Percentiles rank a stretch among this genome's conserved stretches.
phyloP scores from a whole-genome alignment of 495 filamentous ascomycete genomes.

The Hyaloscypha finlandica region DNA sequence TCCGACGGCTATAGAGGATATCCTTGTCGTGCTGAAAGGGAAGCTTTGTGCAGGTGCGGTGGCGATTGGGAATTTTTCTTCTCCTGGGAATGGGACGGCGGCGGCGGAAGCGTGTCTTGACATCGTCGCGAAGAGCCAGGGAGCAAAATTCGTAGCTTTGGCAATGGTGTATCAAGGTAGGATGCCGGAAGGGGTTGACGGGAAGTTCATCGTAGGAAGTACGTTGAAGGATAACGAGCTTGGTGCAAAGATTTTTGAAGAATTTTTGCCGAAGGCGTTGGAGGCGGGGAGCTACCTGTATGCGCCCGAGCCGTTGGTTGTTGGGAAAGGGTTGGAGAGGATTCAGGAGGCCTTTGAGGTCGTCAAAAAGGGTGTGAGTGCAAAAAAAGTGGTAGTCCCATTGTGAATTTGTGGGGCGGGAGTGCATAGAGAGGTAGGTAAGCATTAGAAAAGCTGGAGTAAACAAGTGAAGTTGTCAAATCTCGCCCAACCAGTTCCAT shows the following conservation, averaged over 20 bases:
- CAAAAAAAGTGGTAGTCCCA: constrained; percentile 24
- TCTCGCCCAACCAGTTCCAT: too few relatives aligned
- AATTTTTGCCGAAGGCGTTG: constrained; percentile 15
- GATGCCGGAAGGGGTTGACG: constrained; percentile 25
- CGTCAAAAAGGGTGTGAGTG: constrained; percentile 17
- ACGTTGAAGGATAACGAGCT: constrained; percentile 11
- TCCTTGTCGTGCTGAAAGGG: constrained; percentile 6
- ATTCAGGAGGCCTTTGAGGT: constrained; percentile 20
- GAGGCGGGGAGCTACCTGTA: constrained; percentile 5
- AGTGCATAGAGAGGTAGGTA: not conserved
- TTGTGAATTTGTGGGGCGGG: not conserved
- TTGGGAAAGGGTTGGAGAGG: constrained; percentile 18
- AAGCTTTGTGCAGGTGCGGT: not conserved
- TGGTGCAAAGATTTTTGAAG: constrained; percentile 9
- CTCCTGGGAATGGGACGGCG: constrained; percentile 39
- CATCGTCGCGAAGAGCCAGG: not conserved
- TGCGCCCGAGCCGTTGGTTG: constrained; percentile 15
- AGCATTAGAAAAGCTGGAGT: not conserved
- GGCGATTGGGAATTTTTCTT: constrained; percentile 42
- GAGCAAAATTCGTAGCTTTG: constrained; percentile 7
- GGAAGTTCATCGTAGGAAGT: constrained; percentile 9
- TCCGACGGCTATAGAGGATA: constrained; percentile 1
- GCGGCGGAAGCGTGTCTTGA: constrained; percentile 12
- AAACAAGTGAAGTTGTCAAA: too few relatives aligned
- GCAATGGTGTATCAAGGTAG: constrained; percentile 7